Conservation (phyloP, 257 asterid genomes). For the Solanum corneliomulleri region DNA sequence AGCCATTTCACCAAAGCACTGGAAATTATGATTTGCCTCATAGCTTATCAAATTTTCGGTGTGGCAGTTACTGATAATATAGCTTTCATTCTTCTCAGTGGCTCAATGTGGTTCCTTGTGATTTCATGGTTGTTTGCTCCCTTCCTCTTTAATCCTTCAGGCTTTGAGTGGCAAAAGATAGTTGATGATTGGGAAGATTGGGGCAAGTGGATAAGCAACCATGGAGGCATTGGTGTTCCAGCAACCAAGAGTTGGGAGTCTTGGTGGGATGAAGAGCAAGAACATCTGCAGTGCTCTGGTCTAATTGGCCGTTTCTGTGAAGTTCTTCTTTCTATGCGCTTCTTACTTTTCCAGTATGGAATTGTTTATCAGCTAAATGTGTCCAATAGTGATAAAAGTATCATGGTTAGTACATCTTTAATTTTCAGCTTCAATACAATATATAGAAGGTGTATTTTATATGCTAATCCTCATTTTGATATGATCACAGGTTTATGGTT, state of each 20-base stretch:
- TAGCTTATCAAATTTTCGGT: constrained; percentile 45
- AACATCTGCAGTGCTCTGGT: constrained; percentile 70
- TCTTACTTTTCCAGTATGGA: constrained; percentile 83
- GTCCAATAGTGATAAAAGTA: constrained; percentile 43
- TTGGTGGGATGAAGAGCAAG: constrained; percentile 97
- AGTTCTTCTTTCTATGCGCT: constrained; percentile 60
- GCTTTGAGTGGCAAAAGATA: constrained; percentile 96
- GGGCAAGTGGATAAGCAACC: constrained; percentile 72
- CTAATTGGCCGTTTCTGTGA: constrained; percentile 59
- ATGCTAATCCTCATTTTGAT: not conserved
- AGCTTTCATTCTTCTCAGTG: constrained; percentile 25
- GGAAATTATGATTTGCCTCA: constrained; percentile 65
- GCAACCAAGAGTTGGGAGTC: constrained; percentile 96
- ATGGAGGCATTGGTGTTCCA: constrained; percentile 88
- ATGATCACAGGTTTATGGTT: constrained; percentile 60
- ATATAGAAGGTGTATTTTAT: not conserved
- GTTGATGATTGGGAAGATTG: constrained; percentile 94
- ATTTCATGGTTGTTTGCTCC: constrained; percentile 89
- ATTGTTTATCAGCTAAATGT: constrained; percentile 76
- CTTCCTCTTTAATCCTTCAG: constrained; percentile 84
- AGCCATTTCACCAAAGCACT: constrained; percentile 88
- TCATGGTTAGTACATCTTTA: constrained; percentile 35
- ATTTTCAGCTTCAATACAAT: not conserved
- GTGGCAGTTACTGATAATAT: constrained; percentile 21
- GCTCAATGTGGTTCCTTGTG: constrained; percentile 87